Evolutionary conservation across 331 rosid genomes (phyloP).

Genomic region (Malus hybrid): DNA sequence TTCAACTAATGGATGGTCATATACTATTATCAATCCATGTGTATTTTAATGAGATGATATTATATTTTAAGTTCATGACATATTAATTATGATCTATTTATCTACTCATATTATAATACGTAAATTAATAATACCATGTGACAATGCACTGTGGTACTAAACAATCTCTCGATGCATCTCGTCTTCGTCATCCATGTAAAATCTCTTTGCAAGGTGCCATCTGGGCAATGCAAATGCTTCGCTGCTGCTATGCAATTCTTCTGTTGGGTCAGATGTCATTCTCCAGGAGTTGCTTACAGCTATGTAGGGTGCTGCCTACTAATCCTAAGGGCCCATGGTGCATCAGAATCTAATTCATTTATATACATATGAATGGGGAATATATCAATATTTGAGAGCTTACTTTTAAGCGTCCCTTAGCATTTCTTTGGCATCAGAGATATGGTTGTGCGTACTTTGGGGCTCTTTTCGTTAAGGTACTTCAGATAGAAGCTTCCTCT

Average conservation of each 20-base stretch:
- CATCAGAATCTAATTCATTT: not conserved
- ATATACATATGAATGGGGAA: not conserved
- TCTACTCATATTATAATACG: too few species aligned
- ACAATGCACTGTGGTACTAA: too few species aligned
- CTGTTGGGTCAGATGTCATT: conserved; percentile 13
- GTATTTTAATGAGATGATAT: too few species aligned
- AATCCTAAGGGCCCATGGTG: too few species aligned
- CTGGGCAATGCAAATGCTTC: conserved; percentile 2
- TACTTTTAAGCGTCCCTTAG: conserved; percentile 4
- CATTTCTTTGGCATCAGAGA: not conserved
- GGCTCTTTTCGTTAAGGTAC: conserved; percentile 14
- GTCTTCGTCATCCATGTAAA: too few species aligned
- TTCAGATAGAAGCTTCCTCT: conserved; percentile 12
- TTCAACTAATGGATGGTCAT: too few species aligned
- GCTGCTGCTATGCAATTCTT: conserved; percentile 4
- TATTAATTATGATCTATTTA: too few species aligned
- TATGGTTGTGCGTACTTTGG: conserved; percentile 10
- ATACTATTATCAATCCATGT: too few species aligned
- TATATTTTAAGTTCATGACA: too few species aligned
- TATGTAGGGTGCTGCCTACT: not conserved
- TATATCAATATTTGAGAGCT: not conserved
- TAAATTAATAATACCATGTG: too few species aligned
- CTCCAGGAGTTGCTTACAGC: not conserved
- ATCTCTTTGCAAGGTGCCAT: not conserved
- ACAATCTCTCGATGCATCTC: too few species aligned